These are phyloP conservation scores for Pleurostoma richardsiae DNA, from an alignment of 2,329 filamentous ascomycete species.

Conservation along the genomic window DNA sequence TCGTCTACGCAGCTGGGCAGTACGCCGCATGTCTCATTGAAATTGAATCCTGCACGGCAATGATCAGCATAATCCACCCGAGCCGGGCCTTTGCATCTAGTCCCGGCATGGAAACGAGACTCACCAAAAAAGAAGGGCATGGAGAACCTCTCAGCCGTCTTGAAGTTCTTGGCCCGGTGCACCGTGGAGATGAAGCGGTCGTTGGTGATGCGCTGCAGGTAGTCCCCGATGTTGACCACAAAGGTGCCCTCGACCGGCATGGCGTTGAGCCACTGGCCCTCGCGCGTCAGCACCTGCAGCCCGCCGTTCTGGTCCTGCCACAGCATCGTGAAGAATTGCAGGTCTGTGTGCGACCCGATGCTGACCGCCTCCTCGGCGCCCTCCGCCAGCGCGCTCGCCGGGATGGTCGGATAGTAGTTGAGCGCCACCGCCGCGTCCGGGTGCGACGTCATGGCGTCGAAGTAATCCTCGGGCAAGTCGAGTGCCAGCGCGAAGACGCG, in stretches of 20 bases:
- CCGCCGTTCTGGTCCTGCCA: constrained; percentile 34
- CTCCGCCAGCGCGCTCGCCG: constrained; percentile 3
- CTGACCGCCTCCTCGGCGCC: constrained; percentile 23
- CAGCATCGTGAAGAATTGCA: constrained; percentile 43
- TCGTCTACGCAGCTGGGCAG: constrained; percentile 32
- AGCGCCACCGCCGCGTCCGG: constrained; percentile 37
- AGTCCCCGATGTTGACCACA: constrained; percentile 46
- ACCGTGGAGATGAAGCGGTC: constrained; percentile 40
- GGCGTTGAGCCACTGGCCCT: constrained; percentile 33
- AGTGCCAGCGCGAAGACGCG: constrained; percentile 49
- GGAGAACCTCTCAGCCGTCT: constrained; percentile 29
- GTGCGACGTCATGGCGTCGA: constrained; percentile 47
- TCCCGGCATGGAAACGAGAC: background rate
- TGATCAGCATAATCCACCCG: too few relatives aligned
- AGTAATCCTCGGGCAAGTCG: constrained; percentile 45
- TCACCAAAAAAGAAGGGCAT: constrained; percentile 40
- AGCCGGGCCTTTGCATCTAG: background rate
- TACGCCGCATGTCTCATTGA: constrained; percentile 35
- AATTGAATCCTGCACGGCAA: constrained; percentile 29
- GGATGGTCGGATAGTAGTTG: constrained; percentile 29
- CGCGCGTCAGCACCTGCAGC: constrained; percentile 32
- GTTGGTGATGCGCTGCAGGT: constrained; percentile 44
- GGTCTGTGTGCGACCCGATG: constrained; percentile 46
- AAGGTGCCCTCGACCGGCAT: constrained; percentile 32
- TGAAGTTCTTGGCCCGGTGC: constrained; percentile 37